phyloP scores from a whole-genome alignment of 1,284 basidiomycete species.

The Leccinum discolor region DNA sequence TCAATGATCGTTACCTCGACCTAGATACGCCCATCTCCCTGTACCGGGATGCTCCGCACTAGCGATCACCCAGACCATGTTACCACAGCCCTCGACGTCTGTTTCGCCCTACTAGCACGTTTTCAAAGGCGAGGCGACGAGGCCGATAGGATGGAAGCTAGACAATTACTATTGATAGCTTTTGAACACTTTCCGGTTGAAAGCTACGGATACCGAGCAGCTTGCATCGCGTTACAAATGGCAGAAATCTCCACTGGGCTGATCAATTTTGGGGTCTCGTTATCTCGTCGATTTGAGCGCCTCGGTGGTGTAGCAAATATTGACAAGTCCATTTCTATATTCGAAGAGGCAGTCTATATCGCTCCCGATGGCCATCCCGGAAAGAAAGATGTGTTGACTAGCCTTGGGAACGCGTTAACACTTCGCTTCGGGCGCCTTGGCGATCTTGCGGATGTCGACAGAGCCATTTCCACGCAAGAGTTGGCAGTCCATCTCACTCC shows the following conservation, averaged over 20 bases:
- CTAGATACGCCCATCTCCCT: not conserved
- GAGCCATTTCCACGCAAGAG: not conserved
- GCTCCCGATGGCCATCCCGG: not conserved
- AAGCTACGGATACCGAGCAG: not conserved
- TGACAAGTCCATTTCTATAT: not conserved
- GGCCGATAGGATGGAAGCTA: too few relatives aligned
- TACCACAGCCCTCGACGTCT: not conserved
- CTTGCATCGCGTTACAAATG: not conserved
- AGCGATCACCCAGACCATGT: not conserved
- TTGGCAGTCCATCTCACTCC: not conserved
- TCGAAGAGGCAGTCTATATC: not conserved
- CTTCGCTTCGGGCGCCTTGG: not conserved
- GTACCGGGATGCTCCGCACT: not conserved
- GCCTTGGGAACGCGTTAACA: not conserved
- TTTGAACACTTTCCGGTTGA: not conserved
- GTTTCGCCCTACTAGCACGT: not conserved
- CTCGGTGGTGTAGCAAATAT: not conserved
- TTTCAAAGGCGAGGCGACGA: not conserved
- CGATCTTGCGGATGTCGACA: not conserved
- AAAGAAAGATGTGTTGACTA: not conserved
- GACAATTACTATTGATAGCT: not conserved
- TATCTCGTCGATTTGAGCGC: not conserved
- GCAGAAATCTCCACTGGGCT: not conserved
- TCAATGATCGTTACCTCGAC: not conserved
- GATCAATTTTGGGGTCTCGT: not conserved